Percentiles rank a stretch among this genome's conserved stretches.
These are phyloP conservation scores for Euphrasia arctica DNA, from an alignment of 305 asterid genomes.

Conservation along the genomic window DNA sequence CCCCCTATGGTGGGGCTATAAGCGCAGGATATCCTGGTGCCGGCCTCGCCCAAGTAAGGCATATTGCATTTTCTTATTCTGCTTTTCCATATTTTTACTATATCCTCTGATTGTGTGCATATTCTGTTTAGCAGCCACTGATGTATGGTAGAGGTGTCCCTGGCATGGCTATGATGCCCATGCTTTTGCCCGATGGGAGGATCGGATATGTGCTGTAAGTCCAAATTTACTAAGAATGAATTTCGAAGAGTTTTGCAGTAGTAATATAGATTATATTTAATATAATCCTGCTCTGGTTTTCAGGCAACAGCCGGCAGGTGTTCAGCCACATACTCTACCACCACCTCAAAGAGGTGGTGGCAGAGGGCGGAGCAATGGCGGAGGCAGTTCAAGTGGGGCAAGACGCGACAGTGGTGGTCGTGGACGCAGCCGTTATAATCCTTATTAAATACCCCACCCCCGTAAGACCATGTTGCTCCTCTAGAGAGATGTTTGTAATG, in stretches of 20 bases:
- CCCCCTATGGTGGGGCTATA: slow-evolving; percentile 62
- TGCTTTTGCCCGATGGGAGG: slow-evolving; percentile 98
- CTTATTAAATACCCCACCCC: slow-evolving; percentile 36
- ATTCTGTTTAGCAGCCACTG: slow-evolving; percentile 52
- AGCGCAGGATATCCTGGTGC: slow-evolving; percentile 61
- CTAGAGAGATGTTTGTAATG: slow-evolving; percentile 21
- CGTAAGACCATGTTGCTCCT: too few relatives aligned
- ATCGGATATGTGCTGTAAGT: slow-evolving; percentile 99
- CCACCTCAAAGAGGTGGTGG: slow-evolving; percentile 70
- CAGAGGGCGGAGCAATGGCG: slow-evolving; percentile 33
- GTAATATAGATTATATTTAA: background rate
- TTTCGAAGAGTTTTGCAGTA: background rate
- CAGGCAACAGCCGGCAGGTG: slow-evolving; percentile 94
- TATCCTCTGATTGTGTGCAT: slow-evolving; percentile 20
- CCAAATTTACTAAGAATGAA: slow-evolving; percentile 13
- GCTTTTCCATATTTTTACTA: background rate
- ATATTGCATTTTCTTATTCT: slow-evolving; percentile 1
- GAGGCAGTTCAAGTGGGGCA: slow-evolving; percentile 66
- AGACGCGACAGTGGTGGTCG: slow-evolving; percentile 56
- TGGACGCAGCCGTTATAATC: slow-evolving; percentile 76
- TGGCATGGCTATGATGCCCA: slow-evolving; percentile 98
- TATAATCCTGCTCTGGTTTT: background rate
- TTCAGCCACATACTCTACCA: slow-evolving; percentile 54
- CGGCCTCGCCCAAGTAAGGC: slow-evolving; percentile 71
- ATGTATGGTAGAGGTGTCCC: slow-evolving; percentile 79